phyloP scores from a whole-genome alignment of 345 rosid genomes.

The Eucalyptus sp. region DNA sequence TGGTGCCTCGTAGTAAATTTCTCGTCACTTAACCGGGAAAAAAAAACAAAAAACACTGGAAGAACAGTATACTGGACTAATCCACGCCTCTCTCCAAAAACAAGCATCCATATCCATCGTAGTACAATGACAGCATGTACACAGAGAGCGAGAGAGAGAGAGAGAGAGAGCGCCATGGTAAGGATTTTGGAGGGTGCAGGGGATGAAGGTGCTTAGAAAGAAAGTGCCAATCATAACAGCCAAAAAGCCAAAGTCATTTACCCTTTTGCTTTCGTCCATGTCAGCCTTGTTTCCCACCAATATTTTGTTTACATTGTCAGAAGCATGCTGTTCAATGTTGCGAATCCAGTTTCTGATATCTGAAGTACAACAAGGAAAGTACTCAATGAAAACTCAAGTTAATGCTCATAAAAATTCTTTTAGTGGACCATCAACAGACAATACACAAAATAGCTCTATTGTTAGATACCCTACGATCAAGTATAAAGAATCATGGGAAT shows the following conservation, averaged over 20 bases:
- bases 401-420: neutral
- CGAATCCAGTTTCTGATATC: conserved; percentile 99
- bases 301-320: conserved; percentile 89
- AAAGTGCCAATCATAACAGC: neutral
- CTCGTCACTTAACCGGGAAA: neutral
- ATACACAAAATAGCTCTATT: neutral
- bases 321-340: conserved; percentile 95
- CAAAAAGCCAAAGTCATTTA: conserved; percentile 1
- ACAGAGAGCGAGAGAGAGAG: neutral
- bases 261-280: conserved; percentile 99
- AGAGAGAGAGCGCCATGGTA: neutral
- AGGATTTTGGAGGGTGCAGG: neutral
- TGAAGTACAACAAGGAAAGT: neutral
- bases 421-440: neutral
- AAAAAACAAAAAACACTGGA: neutral
- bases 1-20: neutral
- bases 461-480: too few species aligned
- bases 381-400: neutral
- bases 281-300: conserved; percentile 99
- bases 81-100: neutral
- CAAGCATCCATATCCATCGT: neutral
- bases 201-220: neutral
- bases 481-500: neutral
- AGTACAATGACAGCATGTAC: neutral
- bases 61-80: neutral